phyloP scores from a whole-genome alignment of 441 rosid species.

The Euphorbia schlechtendalii region DNA sequence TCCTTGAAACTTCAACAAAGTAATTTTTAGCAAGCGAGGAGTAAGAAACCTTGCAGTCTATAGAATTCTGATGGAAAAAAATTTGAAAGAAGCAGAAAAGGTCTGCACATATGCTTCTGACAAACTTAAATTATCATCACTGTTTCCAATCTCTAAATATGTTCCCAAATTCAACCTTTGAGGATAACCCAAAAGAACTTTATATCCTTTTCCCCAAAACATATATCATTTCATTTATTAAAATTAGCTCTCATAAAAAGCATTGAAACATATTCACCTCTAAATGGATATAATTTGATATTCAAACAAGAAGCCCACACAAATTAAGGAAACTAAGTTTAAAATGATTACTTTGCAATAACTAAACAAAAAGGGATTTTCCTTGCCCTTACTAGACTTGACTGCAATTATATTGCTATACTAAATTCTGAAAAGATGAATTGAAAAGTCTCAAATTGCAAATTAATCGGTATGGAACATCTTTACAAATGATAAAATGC shows the following conservation, averaged over 20 bases:
- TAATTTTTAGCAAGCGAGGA: background rate
- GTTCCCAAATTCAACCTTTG: background rate
- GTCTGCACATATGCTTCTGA: background rate
- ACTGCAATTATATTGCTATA: background rate
- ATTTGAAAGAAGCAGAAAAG: background rate
- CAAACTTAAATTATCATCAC: background rate
- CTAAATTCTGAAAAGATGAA: background rate
- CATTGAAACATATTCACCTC: background rate
- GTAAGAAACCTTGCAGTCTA: background rate
- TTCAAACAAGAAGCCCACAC: background rate
- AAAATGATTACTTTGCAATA: background rate
- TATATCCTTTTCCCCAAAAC: background rate
- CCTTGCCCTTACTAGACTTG: background rate
- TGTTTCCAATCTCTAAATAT: background rate
- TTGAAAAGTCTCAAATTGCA: background rate
- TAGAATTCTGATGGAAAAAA: background rate
- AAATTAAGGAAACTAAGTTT: background rate
- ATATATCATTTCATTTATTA: background rate
- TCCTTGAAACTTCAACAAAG: background rate
- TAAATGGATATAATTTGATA: background rate
- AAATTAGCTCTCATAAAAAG: background rate
- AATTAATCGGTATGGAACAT: background rate
- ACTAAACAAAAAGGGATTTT: background rate
- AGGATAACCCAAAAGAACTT: background rate
- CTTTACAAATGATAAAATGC: background rate